These are phyloP conservation scores for Rhodotorula sp. DNA, from an alignment of 1,284 basidiomycete species.

Conservation along the genomic window DNA sequence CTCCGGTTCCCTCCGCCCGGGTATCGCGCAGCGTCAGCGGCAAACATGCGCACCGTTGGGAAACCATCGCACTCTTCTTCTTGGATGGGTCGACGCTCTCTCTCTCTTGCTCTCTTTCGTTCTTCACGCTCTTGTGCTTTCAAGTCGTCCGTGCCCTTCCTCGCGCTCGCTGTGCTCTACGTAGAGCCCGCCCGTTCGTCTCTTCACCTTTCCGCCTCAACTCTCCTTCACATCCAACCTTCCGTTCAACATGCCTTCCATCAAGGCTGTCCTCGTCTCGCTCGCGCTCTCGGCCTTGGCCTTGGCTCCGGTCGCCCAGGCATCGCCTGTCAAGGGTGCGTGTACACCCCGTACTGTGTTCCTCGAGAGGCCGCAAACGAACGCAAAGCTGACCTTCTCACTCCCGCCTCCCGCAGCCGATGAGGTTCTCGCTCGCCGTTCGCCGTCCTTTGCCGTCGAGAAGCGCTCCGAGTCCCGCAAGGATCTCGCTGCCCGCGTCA, in stretches of 20 bases:
- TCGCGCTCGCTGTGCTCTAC: neutral
- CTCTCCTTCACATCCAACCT: neutral
- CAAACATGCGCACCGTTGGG: neutral
- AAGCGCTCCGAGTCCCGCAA: slow-evolving; percentile 24
- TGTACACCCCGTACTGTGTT: no score
- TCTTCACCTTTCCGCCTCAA: neutral
- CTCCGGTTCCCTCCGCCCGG: neutral
- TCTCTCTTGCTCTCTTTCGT: slow-evolving; percentile 1
- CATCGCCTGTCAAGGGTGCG: slow-evolving; percentile 17
- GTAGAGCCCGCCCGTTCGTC: neutral
- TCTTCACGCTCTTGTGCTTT: neutral
- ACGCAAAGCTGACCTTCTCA: neutral
- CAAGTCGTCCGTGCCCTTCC: neutral
- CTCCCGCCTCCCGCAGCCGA: neutral
- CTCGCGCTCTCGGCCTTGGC: slow-evolving; percentile 20
- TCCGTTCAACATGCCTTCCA: slow-evolving; percentile 16
- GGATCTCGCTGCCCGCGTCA: slow-evolving; percentile 16
- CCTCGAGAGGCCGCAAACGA: no score
- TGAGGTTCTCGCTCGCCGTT: slow-evolving; percentile 9
- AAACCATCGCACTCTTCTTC: neutral
- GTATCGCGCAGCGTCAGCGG: neutral
- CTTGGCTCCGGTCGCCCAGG: slow-evolving; percentile 9
- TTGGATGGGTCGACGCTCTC: neutral
- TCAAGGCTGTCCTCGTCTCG: slow-evolving; percentile 21
- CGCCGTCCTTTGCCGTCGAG: slow-evolving; percentile 10